phyloP scores from a whole-genome alignment of 2,329 filamentous ascomycete species.

The Colletotrichum sp. region DNA sequence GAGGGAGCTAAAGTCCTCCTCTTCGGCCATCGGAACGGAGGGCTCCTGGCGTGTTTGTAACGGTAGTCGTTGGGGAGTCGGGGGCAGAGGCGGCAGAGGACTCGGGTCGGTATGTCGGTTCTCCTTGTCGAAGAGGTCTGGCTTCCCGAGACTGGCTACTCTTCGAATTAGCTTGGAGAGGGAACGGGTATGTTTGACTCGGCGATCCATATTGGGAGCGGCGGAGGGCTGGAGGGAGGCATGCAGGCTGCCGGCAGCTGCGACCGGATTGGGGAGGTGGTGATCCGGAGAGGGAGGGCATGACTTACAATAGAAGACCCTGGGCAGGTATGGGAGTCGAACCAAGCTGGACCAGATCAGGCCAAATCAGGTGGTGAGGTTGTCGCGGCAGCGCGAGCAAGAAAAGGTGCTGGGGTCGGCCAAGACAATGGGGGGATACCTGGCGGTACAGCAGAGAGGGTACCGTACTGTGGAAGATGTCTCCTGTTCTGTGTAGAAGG shows the following conservation, averaged over 20 bases:
- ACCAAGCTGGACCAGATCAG: background rate
- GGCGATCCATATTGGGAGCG: background rate
- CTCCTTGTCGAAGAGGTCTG: slow-evolving; percentile 1
- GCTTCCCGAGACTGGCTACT: slow-evolving; percentile 15
- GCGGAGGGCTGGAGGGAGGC: background rate
- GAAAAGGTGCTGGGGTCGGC: background rate
- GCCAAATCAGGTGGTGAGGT: slow-evolving; percentile 2
- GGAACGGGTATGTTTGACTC: slow-evolving; percentile 14
- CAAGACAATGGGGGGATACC: background rate
- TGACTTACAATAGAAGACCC: slow-evolving; percentile 2
- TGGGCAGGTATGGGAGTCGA: background rate
- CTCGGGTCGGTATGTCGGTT: background rate
- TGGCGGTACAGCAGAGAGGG: background rate
- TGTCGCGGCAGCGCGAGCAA: background rate
- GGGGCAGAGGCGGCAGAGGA: background rate
- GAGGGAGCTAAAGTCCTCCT: slow-evolving; percentile 82
- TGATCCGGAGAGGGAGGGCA: background rate
- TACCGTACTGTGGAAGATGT: background rate
- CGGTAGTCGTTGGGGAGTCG: background rate
- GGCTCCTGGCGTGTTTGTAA: background rate
- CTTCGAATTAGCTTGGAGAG: slow-evolving; percentile 15
- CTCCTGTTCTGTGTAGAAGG: background rate
- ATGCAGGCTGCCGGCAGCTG: background rate
- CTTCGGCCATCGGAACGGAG: slow-evolving; percentile 71
- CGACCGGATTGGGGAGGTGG: background rate